These are phyloP conservation scores for Chytriomyces sp. DNA, from an alignment of 192 early-diverging fungal genomes.

Conservation along the genomic window DNA sequence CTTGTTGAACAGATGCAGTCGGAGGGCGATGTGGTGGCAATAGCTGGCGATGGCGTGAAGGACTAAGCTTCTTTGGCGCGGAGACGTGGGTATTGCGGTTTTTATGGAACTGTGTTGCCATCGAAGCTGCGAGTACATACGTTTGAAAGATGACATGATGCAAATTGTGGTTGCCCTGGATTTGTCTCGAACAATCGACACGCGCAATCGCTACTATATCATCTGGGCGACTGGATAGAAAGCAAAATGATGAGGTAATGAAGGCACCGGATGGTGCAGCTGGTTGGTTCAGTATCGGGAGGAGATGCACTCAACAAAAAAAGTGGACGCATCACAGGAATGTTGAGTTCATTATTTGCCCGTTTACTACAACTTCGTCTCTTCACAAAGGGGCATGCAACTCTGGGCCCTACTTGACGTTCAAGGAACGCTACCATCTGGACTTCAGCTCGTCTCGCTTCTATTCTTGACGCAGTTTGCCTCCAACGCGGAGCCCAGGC, in stretches of 20 bases:
- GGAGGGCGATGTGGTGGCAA: conserved; percentile 65
- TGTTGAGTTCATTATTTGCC: no score
- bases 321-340: no score
- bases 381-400: no score
- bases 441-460: no score
- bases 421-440: no score
- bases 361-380: no score
- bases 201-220: conserved; percentile 83
- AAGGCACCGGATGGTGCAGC: not conserved
- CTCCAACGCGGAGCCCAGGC: no score
- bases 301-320: no score
- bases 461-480: no score
- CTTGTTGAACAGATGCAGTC: conserved; percentile 74
- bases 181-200: conserved; percentile 81
- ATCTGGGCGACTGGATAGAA: conserved; percentile 84
- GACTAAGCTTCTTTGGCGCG: conserved; percentile 89
- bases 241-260: conserved; percentile 31
- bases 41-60: conserved; percentile 97
- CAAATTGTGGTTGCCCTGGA: conserved; percentile 88
- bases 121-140: conserved; percentile 91
- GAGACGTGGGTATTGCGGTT: conserved; percentile 88
- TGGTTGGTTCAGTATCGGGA: not conserved
- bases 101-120: conserved; percentile 89
- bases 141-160: conserved; percentile 83
- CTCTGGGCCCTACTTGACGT: no score